Conservation (phyloP, 176 grass and related monocot species). For the Canna indica region DNA sequence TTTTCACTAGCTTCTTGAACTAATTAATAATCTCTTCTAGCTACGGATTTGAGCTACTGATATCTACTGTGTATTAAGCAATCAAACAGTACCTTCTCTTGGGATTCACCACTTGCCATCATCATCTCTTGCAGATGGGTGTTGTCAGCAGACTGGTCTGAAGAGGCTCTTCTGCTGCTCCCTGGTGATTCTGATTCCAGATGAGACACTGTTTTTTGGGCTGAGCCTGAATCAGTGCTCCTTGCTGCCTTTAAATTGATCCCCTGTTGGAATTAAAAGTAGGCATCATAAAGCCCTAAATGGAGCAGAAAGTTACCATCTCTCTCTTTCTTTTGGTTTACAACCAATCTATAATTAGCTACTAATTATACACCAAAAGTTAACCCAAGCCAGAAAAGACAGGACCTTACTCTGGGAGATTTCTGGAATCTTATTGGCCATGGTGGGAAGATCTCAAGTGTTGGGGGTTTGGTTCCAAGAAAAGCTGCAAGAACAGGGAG, state of each 20-base stretch:
- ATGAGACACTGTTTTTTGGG: constrained; percentile 59
- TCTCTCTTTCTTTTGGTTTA: neutral
- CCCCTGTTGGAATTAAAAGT: constrained; percentile 55
- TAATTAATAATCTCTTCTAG: neutral
- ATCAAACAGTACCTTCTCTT: constrained; percentile 45
- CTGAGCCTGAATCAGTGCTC: constrained; percentile 88
- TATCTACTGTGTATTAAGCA: neutral
- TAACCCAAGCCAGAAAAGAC: constrained; percentile 3
- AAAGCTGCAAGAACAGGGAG: constrained; percentile 8
- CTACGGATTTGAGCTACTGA: neutral
- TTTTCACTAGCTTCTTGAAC: neutral
- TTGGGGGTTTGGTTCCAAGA: neutral
- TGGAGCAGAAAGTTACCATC: neutral
- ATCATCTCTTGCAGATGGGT: constrained; percentile 42
- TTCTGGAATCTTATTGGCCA: constrained; percentile 22
- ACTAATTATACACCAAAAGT: neutral
- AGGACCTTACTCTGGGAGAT: constrained; percentile 18
- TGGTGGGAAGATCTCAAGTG: constrained; percentile 22
- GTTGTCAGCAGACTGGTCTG: constrained; percentile 21
- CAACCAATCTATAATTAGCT: neutral
- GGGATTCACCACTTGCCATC: constrained; percentile 38
- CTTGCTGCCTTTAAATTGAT: constrained; percentile 66
- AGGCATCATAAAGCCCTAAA: constrained; percentile 1
- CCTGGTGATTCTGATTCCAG: constrained; percentile 57
- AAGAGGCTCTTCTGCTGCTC: constrained; percentile 41